Evolutionary conservation across 2,329 filamentous ascomycete species (phyloP), one percentile per base, ranked within the genome.

Genomic region (Phialemoniopsis sp.): DNA sequence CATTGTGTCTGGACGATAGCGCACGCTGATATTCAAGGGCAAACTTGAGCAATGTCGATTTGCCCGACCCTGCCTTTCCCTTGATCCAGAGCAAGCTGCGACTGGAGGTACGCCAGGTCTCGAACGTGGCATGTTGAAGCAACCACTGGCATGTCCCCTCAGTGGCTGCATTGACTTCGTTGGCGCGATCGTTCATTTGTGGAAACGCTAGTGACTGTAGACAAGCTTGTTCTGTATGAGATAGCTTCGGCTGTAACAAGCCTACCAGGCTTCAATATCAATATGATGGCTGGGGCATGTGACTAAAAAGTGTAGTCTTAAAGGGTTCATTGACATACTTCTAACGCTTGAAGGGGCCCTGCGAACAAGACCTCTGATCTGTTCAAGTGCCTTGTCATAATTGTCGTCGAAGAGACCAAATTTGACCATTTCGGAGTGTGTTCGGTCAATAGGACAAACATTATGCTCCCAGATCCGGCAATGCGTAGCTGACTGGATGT

Each of bases 61-160:
- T 26, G 6, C 21, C 63, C 1, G 57, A 55, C 6, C 62, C 61
- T 4, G 64, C 62, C 17, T 66, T 62, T 1, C 64, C 64, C 30
- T 59, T 59, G 18, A 68, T 58, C 61, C 59, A 67, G 6, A 67
- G 58, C 0, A 68, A 8, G 1, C 46, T 49, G 19, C 16, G 18
- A 10, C 29, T n/a, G n/a, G 31, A 5, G 30, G 8, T 9, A 4
- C 15, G 9, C 45, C 45, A 47, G 2, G 5, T 26, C 7, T 14
- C 36, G 18, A 50, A 62, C 0, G 31, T 34, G 1, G 42, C 4
- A 29, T 65, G 48, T 29, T 37, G 9, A 21, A 49, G 39, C 3
- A 65, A 42, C 60, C 60, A 64, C 9, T 47, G 28, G 35, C 55
- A 64, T 3, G 60, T 63, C 2, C 55, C 44, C 8, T 35, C 8